These are phyloP conservation scores for Pleodorina starrii DNA, from an alignment of 139 green algal species.

Conservation along the genomic window DNA sequence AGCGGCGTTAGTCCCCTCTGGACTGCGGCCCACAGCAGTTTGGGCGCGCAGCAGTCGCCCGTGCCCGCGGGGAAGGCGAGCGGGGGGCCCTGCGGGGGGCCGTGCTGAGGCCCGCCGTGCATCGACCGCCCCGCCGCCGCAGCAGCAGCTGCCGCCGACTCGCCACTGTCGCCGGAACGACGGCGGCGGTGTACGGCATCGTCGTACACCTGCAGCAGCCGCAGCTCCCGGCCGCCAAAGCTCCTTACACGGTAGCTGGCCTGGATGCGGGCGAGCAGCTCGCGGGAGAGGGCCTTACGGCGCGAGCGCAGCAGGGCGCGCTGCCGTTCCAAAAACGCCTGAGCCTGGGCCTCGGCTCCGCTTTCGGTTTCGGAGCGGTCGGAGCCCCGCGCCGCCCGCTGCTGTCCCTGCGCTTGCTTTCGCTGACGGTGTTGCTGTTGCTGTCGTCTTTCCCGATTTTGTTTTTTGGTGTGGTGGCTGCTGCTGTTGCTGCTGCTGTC, in stretches of 20 bases:
- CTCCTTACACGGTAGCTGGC: conserved; percentile 27
- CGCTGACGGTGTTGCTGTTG: too few species aligned
- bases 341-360: not conserved
- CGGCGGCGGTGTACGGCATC: not conserved
- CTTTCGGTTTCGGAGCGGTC: too few species aligned
- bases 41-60: conserved; percentile 68
- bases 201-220: conserved; percentile 48
- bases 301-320: conserved; percentile 46
- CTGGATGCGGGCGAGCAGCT: conserved; percentile 52
- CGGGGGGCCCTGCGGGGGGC: too few species aligned
- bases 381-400: too few species aligned
- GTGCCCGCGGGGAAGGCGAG: conserved; percentile 55
- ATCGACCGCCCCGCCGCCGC: too few species aligned
- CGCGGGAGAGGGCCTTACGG: conserved; percentile 52
- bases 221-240: not conserved
- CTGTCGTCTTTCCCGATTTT: too few species aligned
- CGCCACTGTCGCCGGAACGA: too few species aligned
- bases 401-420: too few species aligned
- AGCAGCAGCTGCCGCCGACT: too few species aligned
- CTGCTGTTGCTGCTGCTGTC: too few species aligned
- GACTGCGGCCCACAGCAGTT: conserved; percentile 62
- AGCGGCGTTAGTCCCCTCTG: conserved; percentile 34
- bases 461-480: too few species aligned
- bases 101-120: too few species aligned
- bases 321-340: conserved; percentile 41